A percentile compares a stretch with the other conserved stretches of the same genome.
phyloP scores from a whole-genome alignment of 2,329 filamentous ascomycete genomes.

The Fusarium sp. region DNA sequence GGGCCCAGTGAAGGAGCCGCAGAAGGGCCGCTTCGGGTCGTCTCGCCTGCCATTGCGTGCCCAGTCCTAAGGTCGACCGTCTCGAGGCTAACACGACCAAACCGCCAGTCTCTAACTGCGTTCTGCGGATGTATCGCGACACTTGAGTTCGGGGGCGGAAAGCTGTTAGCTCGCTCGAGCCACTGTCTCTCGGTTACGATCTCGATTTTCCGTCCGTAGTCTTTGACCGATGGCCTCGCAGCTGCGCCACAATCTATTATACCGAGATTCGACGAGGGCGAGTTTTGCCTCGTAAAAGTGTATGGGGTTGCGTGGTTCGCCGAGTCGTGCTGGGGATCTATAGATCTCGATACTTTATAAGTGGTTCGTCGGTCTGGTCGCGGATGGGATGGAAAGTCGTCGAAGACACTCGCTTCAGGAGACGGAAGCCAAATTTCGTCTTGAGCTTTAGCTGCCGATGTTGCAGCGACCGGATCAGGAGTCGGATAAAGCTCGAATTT shows the following conservation, averaged over 20 bases:
- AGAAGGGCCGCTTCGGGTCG: conserved; percentile 55
- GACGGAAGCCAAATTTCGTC: conserved; percentile 61
- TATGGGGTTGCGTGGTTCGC: not conserved
- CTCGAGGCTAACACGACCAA: conserved; percentile 80
- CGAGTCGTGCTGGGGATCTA: not conserved
- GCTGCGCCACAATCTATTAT: conserved; percentile 62
- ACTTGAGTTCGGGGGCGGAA: conserved; percentile 54
- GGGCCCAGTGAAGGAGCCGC: conserved; percentile 65
- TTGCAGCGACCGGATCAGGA: conserved; percentile 46
- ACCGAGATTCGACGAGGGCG: conserved; percentile 32
- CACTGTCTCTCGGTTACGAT: conserved; percentile 53
- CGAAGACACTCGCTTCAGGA: conserved; percentile 61
- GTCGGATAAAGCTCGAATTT: conserved; percentile 71
- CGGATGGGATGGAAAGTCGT: conserved; percentile 62
- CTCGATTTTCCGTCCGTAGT: conserved; percentile 48
- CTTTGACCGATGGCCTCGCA: conserved; percentile 46
- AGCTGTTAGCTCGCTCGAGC: conserved; percentile 52
- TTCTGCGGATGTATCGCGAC: conserved; percentile 58
- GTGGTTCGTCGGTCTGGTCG: conserved; percentile 40
- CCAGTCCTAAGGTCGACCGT: conserved; percentile 73
- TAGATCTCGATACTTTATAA: conserved; percentile 15
- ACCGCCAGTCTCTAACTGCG: conserved; percentile 77
- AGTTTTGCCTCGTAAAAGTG: not conserved
- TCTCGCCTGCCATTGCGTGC: conserved; percentile 48
- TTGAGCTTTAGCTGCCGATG: conserved; percentile 12